Evolutionary conservation across 2,329 filamentous ascomycete genomes (phyloP).

Genomic region (Zymoseptoria crescenta): DNA sequence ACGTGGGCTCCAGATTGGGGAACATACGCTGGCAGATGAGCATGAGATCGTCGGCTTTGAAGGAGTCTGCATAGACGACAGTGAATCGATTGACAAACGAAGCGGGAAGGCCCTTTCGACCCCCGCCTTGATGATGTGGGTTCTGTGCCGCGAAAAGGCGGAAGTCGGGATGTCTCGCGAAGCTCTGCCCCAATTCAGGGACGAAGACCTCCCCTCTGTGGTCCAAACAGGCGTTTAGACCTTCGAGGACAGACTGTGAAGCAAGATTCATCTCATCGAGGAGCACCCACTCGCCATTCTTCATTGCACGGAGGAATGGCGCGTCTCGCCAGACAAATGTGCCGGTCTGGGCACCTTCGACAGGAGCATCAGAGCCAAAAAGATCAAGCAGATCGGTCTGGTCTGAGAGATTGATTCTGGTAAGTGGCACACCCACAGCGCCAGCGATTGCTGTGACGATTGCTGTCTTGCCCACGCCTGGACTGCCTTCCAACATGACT

Average conservation of each 20-base stretch:
- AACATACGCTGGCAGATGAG: constrained; percentile 76
- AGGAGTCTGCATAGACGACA: constrained; percentile 91
- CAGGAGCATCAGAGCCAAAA: constrained; percentile 91
- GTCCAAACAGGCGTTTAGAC: constrained; percentile 91
- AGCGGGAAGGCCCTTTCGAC: constrained; percentile 84
- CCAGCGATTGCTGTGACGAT: constrained; percentile 77
- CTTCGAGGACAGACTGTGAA: constrained; percentile 92
- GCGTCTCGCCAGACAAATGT: constrained; percentile 94
- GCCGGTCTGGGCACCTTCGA: constrained; percentile 84
- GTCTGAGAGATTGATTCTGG: constrained; percentile 92
- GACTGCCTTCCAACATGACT: constrained; percentile 88
- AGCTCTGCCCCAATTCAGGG: constrained; percentile 88
- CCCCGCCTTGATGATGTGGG: constrained; percentile 92
- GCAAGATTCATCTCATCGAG: constrained; percentile 98
- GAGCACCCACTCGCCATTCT: constrained; percentile 90
- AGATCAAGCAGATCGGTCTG: constrained; percentile 97
- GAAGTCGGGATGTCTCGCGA: constrained; percentile 81
- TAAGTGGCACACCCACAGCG: constrained; percentile 72
- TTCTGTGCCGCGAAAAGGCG: constrained; percentile 96
- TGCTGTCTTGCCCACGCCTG: constrained; percentile 97
- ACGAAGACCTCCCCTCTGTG: constrained; percentile 94
- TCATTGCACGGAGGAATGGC: constrained; percentile 93
- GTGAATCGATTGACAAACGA: constrained; percentile 98
- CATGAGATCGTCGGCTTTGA: constrained; percentile 70
- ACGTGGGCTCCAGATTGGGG: constrained; percentile 51